Evolutionary conservation across 1,284 basidiomycete species (phyloP), one percentile per base, ranked within the genome.

Genomic region (Mycena sp.): DNA sequence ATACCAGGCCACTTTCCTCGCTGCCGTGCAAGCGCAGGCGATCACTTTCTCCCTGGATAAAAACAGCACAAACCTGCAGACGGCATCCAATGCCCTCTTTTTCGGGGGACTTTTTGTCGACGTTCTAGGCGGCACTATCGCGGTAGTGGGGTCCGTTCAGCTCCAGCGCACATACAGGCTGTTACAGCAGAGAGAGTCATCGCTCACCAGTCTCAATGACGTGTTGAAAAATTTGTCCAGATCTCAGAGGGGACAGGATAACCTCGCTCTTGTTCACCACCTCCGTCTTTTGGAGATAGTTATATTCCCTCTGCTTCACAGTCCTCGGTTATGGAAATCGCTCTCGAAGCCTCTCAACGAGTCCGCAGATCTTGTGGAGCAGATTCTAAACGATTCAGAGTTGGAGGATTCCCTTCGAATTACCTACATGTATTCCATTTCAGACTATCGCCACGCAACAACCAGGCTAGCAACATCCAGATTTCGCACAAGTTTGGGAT

Each of bases 81-180:
- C 16, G 6, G 55, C 53, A 16, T 38, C 37, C 21, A 65, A 61
- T 35, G 32, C 48, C 17, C 38, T 65, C 16, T 60, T 55, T 21
- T 61, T 65, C 26, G 58, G 48, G 0, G 63, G 63, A 6, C 46
- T 65, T 1, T 61, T 65, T 25, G n/a, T 62, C n/a, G 63, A 65
- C 30, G 46, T 65, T 10, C 46, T 61, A 11, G 46, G 59, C 35
- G 59, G 63, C 6, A 58, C 46, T 37, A 51, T 48, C 5, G 59
- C 59, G 16, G 41, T 59, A 16, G 38, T 58, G 0, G 63, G 48
- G 0, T 23, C 40, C 12, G 46, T 65, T 17, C 59, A 65, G 29
- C 43, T 65, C 2, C 63, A 65, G 43, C 38, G 46, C 19, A 45
- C 44, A 1, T 55, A 61, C 45, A 45, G 41, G 3, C 43, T 58